phyloP scores from a whole-genome alignment of 2,329 filamentous ascomycete species.

The Calonectria hongkongensis region DNA sequence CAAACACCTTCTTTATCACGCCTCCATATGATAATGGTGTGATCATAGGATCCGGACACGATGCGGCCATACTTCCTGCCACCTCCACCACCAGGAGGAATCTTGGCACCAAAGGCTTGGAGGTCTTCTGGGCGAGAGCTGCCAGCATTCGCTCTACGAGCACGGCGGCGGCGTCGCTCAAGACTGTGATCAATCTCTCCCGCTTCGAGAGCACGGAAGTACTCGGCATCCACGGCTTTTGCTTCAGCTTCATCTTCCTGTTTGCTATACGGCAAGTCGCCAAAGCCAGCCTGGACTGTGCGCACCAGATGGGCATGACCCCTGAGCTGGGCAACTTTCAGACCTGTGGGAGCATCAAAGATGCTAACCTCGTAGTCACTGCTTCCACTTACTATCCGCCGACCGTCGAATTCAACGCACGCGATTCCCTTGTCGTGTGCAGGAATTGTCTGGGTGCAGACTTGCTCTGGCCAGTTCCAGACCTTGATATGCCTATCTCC shows the following conservation, averaged over 20 bases:
- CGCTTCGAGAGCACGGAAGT: constrained; percentile 76
- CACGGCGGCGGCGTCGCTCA: constrained; percentile 58
- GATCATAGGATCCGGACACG: constrained; percentile 96
- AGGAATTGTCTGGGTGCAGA: constrained; percentile 84
- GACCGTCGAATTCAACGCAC: constrained; percentile 96
- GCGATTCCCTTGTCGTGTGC: constrained; percentile 97
- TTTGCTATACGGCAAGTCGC: constrained; percentile 87
- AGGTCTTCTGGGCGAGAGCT: constrained; percentile 85
- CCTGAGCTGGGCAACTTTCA: constrained; percentile 91
- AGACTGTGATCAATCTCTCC: constrained; percentile 66
- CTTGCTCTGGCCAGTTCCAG: constrained; percentile 90
- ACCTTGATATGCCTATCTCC: constrained; percentile 95
- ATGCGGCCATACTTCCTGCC: constrained; percentile 94
- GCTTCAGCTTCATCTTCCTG: constrained; percentile 85
- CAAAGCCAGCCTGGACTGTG: constrained; percentile 96
- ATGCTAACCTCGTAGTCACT: constrained; percentile 98
- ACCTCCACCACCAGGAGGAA: constrained; percentile 93
- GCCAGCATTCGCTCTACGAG: constrained; percentile 78
- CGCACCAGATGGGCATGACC: constrained; percentile 91
- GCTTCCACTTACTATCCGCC: constrained; percentile 94
- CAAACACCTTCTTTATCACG: constrained; percentile 89
- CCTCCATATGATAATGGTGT: constrained; percentile 96
- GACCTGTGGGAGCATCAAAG: constrained; percentile 89
- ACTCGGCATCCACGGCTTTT: constrained; percentile 82
- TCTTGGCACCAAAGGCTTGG: constrained; percentile 86